These are phyloP conservation scores for Phytopythium boreale DNA, from an alignment of 352 stramenopile genomes.

Conservation along the genomic window DNA sequence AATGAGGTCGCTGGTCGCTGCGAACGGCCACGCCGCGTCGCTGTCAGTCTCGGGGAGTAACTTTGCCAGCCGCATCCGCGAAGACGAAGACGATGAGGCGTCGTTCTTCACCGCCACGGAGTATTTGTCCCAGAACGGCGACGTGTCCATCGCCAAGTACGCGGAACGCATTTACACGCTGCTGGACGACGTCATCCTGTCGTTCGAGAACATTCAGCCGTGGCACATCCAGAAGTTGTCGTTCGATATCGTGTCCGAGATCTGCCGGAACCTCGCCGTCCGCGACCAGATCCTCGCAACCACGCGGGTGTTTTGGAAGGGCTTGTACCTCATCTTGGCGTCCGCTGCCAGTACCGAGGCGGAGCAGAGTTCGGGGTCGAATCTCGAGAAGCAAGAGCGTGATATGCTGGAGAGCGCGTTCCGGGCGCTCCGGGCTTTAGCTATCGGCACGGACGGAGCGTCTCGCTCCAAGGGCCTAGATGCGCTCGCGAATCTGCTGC, in stretches of 20 bases:
- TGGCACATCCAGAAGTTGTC: slow-evolving; percentile 77
- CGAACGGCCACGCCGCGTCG: background rate
- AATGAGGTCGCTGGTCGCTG: slow-evolving; percentile 34
- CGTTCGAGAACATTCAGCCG: slow-evolving; percentile 70
- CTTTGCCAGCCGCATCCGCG: slow-evolving; percentile 33
- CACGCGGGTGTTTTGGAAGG: slow-evolving; percentile 77
- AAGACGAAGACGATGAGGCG: slow-evolving; percentile 42
- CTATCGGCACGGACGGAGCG: slow-evolving; percentile 48
- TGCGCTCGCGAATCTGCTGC: slow-evolving; percentile 63
- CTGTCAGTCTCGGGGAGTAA: slow-evolving; percentile 16
- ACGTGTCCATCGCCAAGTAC: slow-evolving; percentile 24
- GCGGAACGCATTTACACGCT: slow-evolving; percentile 54
- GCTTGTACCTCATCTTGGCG: slow-evolving; percentile 69
- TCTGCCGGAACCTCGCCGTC: slow-evolving; percentile 48
- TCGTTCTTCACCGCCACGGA: slow-evolving; percentile 56
- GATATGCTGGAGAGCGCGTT: slow-evolving; percentile 80
- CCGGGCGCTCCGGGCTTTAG: slow-evolving; percentile 50
- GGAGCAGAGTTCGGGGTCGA: slow-evolving; percentile 3
- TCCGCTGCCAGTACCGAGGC: slow-evolving; percentile 51
- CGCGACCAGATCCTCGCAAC: slow-evolving; percentile 64
- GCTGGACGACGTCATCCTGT: slow-evolving; percentile 63
- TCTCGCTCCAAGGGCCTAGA: slow-evolving; percentile 54
- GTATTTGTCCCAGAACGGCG: slow-evolving; percentile 36
- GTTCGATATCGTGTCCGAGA: slow-evolving; percentile 70
- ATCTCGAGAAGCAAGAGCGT: slow-evolving; percentile 56